Evolutionary conservation across 2,329 filamentous ascomycete genomes (phyloP), one percentile per base, ranked within the genome.

Genomic region (Ceratocystis colombiana): DNA sequence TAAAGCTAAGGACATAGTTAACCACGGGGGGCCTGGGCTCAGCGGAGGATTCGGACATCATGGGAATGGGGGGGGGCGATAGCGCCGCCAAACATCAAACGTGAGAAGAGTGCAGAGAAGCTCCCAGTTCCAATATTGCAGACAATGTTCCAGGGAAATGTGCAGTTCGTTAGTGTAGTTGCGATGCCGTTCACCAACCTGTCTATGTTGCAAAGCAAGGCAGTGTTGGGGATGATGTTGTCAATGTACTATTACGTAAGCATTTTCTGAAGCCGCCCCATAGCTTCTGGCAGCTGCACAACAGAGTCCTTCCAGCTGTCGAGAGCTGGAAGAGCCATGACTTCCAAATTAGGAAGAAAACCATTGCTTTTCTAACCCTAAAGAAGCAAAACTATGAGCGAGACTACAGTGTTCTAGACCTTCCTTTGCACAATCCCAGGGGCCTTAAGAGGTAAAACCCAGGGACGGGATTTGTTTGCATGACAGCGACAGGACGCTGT

Each of bases 1-100:
- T 81, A 79, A 96, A 96, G 71, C 89, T 90, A 68, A 93, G 80
- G 69, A 94, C 81, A 80, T 94, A 96, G 77, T 91, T 92, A 78
- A 95, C 80, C 70, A 85, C 76, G 17, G 81, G 78, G 28, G 82
- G 82, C 28, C 77, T 44, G 5, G 44, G 7, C 15, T 63, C 44
- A 17, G 25, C 33, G 25, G n/a, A 45, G 30, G 50, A 59, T 7
- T 59, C 25, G n/a, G 25, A 37, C 55, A 33, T 30, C 5, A 25
- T 33, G 15, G 5, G 12, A 41, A 41, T 12, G 37, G 37, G 10
- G 37, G 37, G 37, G 3, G 12, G 37, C 10, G 37, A 41, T 41
- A 41, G 37, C 37, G 10, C 37, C 37, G 10, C 10, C 10, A 41
- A 41, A 41, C 12, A 41, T 12, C 37, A 41, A 41, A 15, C 10